phyloP scores from a whole-genome alignment of 2,329 filamentous ascomycete species.

The Penicillium vulpinum region DNA sequence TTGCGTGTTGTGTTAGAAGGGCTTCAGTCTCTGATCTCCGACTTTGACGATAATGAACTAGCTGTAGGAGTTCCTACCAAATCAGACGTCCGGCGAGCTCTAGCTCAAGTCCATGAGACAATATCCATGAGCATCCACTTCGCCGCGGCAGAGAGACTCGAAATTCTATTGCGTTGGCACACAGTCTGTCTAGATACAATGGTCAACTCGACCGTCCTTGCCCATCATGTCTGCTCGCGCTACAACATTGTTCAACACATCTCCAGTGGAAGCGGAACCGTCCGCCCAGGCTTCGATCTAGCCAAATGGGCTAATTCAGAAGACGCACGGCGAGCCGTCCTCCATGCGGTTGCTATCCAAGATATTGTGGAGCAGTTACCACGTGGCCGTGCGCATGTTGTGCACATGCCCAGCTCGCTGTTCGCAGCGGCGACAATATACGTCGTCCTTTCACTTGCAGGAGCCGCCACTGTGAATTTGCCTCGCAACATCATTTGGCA shows the following conservation, averaged over 20 bases:
- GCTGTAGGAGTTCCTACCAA: slow-evolving; percentile 44
- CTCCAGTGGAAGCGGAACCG: slow-evolving; percentile 32
- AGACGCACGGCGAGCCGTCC: slow-evolving; percentile 43
- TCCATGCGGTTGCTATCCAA: slow-evolving; percentile 50
- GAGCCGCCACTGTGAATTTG: slow-evolving; percentile 39
- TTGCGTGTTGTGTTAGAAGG: slow-evolving; percentile 48
- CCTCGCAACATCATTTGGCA: slow-evolving; percentile 46
- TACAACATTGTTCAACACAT: slow-evolving; percentile 45
- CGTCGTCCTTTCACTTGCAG: slow-evolving; percentile 43
- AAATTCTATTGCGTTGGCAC: slow-evolving; percentile 48
- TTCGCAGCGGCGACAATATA: slow-evolving; percentile 49
- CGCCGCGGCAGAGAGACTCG: slow-evolving; percentile 39
- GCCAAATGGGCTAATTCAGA: slow-evolving; percentile 41
- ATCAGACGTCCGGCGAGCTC: slow-evolving; percentile 41
- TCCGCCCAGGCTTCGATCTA: slow-evolving; percentile 38
- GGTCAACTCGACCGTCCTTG: slow-evolving; percentile 44
- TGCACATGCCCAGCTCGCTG: slow-evolving; percentile 48
- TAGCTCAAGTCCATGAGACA: slow-evolving; percentile 43
- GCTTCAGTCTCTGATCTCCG: slow-evolving; percentile 46
- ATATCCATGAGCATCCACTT: slow-evolving; percentile 41
- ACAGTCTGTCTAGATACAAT: slow-evolving; percentile 47
- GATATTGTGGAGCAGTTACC: slow-evolving; percentile 50
- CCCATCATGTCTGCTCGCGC: slow-evolving; percentile 41
- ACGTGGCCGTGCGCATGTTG: slow-evolving; percentile 46
- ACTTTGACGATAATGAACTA: slow-evolving; percentile 40